Evolutionary conservation across 768 basidiomycete genomes (phyloP).

Genomic region (Ramaria rubella): DNA sequence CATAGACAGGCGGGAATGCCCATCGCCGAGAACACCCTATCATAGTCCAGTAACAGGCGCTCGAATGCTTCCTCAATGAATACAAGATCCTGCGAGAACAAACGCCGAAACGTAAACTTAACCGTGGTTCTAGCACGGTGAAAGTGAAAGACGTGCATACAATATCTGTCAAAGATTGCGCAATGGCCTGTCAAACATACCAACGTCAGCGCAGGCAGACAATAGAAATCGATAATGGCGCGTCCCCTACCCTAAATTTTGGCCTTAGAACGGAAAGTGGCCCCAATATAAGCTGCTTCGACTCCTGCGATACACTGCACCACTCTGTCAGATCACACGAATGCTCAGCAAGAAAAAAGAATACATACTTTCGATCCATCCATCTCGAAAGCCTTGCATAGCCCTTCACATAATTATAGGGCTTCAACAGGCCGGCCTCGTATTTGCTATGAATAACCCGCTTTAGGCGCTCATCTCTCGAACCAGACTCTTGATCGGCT

Average conservation of each 20-base stretch:
- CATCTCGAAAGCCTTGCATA: conserved; percentile 86
- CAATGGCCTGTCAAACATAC: conserved; percentile 49
- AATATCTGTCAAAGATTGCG: conserved; percentile 78
- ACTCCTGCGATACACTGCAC: conserved; percentile 77
- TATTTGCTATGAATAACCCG: conserved; percentile 94
- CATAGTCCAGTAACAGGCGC: conserved; percentile 89
- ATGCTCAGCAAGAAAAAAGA: neutral
- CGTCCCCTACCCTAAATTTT: conserved; percentile 65
- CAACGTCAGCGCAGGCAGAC: conserved; percentile 3
- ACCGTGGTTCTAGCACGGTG: too few species aligned
- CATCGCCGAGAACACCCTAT: conserved; percentile 91
- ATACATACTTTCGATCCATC: conserved; percentile 85
- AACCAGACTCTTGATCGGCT: conserved; percentile 89
- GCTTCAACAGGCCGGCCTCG: conserved; percentile 90
- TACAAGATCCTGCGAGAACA: conserved; percentile 64
- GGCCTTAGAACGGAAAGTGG: conserved; percentile 80
- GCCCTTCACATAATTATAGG: conserved; percentile 95
- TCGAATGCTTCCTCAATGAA: conserved; percentile 99
- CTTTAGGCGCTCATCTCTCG: conserved; percentile 82
- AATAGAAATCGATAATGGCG: neutral
- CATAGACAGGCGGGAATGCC: conserved; percentile 96
- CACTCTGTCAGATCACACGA: conserved; percentile 2
- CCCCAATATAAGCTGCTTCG: conserved; percentile 86
- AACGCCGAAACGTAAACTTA: too few species aligned
- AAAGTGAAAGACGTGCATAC: too few species aligned